Conservation (phyloP, 306 rosid species). For the Vachellia collinsii region DNA sequence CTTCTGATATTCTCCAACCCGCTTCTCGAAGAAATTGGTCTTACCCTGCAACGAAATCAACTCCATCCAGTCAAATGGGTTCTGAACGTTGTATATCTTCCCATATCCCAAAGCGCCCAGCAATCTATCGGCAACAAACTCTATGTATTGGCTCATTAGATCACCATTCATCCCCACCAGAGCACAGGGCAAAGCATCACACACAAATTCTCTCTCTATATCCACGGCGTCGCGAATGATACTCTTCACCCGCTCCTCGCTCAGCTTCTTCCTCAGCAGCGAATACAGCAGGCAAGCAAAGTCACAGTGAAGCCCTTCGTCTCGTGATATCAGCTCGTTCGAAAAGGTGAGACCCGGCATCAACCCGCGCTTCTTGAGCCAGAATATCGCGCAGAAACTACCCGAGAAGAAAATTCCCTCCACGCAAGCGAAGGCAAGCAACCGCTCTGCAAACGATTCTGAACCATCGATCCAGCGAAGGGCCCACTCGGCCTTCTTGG, state of each 20-base stretch:
- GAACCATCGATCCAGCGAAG: constrained; percentile 51
- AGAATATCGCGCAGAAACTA: constrained; percentile 79
- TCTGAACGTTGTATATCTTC: constrained; percentile 60
- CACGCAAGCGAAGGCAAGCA: constrained; percentile 82
- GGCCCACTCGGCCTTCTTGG: constrained; percentile 74
- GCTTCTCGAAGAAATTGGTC: constrained; percentile 85
- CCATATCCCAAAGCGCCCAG: constrained; percentile 63
- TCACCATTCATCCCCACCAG: constrained; percentile 82
- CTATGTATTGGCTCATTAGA: constrained; percentile 78
- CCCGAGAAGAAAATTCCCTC: constrained; percentile 94
- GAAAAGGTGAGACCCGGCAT: constrained; percentile 88
- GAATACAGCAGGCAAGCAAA: constrained; percentile 78
- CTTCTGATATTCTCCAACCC: constrained; percentile 89
- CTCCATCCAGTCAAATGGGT: constrained; percentile 98
- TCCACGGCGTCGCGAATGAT: constrained; percentile 69
- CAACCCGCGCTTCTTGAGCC: constrained; percentile 87
- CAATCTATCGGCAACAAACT: constrained; percentile 83
- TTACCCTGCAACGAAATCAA: constrained; percentile 89
- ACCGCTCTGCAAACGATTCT: constrained; percentile 48
- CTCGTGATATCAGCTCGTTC: constrained; percentile 84
- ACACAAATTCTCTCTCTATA: constrained; percentile 78
- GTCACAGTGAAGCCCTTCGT: constrained; percentile 83
- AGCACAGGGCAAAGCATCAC: constrained; percentile 86
- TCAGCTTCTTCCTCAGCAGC: constrained; percentile 48
- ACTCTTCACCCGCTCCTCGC: constrained; percentile 60